These are phyloP conservation scores for Scheffersomyces coipomensis DNA, from an alignment of 805 yeast genomes.

Conservation along the genomic window DNA sequence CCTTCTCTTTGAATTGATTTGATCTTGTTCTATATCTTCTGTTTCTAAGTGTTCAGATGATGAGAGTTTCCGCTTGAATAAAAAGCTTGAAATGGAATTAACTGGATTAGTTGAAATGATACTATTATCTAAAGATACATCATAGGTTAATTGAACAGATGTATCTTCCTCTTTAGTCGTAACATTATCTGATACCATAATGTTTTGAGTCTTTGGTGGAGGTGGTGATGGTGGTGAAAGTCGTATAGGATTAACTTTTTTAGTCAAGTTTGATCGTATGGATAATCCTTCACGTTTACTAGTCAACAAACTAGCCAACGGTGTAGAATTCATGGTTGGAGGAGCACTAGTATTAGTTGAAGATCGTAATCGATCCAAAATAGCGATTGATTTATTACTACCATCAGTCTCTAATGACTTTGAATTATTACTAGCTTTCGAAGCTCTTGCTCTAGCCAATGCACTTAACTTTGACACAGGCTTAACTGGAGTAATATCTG, in stretches of 20 bases:
- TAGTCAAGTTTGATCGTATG: background rate
- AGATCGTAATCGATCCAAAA: conserved; percentile 12
- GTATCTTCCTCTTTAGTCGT: no score
- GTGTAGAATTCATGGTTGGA: no score
- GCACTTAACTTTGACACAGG: conserved; percentile 42
- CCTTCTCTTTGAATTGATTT: conserved; percentile 19
- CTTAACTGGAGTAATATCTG: conserved; percentile 2
- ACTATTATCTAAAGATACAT: conserved; percentile 7
- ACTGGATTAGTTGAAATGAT: conserved; percentile 8
- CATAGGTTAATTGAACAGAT: no score
- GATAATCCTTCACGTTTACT: background rate
- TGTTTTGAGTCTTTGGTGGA: background rate
- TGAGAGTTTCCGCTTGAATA: conserved; percentile 5
- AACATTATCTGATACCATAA: no score
- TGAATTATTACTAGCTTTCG: conserved; percentile 1
- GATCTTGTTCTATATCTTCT: conserved; percentile 3
- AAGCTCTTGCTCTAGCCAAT: conserved; percentile 43
- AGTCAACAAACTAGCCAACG: background rate
- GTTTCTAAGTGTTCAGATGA: conserved; percentile 2
- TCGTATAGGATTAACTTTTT: background rate
- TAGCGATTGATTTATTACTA: conserved; percentile 14
- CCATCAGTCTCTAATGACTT: background rate
- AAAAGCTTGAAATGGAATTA: conserved; percentile 13
- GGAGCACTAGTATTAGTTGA: background rate
- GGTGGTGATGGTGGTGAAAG: background rate